These are phyloP conservation scores for Backusella morwellensis DNA, from an alignment of 192 early-diverging fungal species.

Conservation along the genomic window DNA sequence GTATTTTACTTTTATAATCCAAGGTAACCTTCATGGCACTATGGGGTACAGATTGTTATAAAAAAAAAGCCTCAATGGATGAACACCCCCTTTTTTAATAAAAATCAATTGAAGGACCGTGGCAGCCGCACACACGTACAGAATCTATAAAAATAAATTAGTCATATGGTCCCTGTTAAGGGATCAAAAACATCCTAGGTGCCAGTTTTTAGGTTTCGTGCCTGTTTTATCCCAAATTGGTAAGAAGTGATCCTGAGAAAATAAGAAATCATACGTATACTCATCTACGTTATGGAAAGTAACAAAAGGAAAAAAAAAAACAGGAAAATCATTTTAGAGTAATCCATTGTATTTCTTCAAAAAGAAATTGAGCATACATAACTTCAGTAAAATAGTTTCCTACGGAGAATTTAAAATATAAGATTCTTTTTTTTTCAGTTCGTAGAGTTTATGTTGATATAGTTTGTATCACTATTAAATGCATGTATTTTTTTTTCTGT, in stretches of 20 bases:
- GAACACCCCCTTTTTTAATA: neutral
- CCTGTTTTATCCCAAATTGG: neutral
- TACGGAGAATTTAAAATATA: neutral
- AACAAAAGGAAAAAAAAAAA: neutral
- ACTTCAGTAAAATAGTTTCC: neutral
- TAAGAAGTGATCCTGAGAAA: neutral
- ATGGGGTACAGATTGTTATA: neutral
- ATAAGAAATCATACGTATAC: neutral
- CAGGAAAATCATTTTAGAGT: neutral
- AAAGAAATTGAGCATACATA: neutral
- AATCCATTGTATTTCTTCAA: neutral
- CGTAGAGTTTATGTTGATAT: neutral
- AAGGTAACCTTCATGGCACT: neutral
- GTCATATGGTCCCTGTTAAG: neutral
- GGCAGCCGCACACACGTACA: neutral
- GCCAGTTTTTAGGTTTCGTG: neutral
- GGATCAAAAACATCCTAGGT: constrained; percentile 1
- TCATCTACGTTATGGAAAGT: neutral
- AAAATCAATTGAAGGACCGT: neutral
- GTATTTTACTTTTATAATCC: neutral
- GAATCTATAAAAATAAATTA: neutral
- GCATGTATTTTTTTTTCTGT: neutral
- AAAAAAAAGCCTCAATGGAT: neutral
- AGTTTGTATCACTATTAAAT: neutral
- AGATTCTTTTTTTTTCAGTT: neutral